These are phyloP conservation scores for Elsinoe arachidis DNA, from an alignment of 2,329 filamentous ascomycete species.

Conservation along the genomic window DNA sequence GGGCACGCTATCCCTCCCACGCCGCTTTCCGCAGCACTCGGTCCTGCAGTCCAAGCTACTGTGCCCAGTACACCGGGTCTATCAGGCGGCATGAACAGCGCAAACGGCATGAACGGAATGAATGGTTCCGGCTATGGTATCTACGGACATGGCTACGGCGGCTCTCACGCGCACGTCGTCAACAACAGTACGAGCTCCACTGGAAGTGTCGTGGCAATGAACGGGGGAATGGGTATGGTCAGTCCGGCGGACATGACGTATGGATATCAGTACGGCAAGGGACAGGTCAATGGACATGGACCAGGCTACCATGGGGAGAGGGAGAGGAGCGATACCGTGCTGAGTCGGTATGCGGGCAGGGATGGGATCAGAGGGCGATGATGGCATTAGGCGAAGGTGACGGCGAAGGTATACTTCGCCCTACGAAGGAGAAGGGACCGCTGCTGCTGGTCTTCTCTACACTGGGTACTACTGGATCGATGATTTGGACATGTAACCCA, in stretches of 20 bases:
- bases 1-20: constrained; percentile 55
- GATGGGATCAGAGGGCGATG: constrained; percentile 7
- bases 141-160: neutral
- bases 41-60: constrained; percentile 82
- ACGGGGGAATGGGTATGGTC: neutral
- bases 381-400: neutral
- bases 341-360: constrained; percentile 7
- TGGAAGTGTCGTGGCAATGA: neutral
- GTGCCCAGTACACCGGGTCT: constrained; percentile 56
- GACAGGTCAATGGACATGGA: neutral
- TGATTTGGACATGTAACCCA: no score
- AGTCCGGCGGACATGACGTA: constrained; percentile 9
- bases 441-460: no score
- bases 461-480: no score
- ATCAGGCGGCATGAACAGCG: neutral
- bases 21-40: constrained; percentile 78
- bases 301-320: constrained; percentile 1
- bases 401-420: no score
- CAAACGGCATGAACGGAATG: neutral
- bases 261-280: constrained; percentile 8
- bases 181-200: neutral
- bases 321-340: constrained; percentile 14
- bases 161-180: neutral
- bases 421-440: no score
- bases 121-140: neutral